These are phyloP conservation scores for Gastrolobium villosum DNA, from an alignment of 306 rosid genomes.

Conservation along the genomic window DNA sequence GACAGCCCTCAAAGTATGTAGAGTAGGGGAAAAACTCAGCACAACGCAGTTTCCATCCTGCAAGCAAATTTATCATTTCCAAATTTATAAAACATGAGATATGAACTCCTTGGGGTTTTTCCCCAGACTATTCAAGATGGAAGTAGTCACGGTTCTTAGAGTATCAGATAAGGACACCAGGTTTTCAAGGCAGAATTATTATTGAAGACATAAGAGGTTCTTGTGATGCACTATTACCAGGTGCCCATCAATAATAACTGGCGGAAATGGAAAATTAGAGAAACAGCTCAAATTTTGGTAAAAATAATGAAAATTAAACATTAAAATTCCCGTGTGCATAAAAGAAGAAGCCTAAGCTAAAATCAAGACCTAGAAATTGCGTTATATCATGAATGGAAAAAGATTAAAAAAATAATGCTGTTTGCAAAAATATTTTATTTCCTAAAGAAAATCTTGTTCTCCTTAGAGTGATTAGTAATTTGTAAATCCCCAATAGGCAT, in stretches of 20 bases:
- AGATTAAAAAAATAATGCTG: not conserved
- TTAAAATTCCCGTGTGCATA: not conserved
- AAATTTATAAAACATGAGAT: slow-evolving; percentile 13
- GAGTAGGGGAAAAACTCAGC: slow-evolving; percentile 78
- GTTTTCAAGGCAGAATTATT: slow-evolving; percentile 4
- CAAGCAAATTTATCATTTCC: slow-evolving; percentile 46
- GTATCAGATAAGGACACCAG: not conserved
- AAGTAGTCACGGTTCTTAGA: not conserved
- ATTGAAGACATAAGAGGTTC: not conserved
- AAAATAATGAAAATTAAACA: not conserved
- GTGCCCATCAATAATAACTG: not conserved
- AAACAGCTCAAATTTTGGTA: not conserved
- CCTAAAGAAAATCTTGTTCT: not conserved
- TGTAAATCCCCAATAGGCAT: slow-evolving; percentile 18
- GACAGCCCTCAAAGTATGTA: slow-evolving; percentile 75
- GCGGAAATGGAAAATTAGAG: not conserved
- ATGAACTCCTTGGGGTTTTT: not conserved
- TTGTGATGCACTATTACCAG: slow-evolving; percentile 10
- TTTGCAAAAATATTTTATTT: not conserved
- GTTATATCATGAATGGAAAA: not conserved
- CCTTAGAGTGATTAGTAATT: slow-evolving; percentile 20
- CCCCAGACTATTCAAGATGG: not conserved
- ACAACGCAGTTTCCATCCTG: slow-evolving; percentile 92
- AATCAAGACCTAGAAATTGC: not conserved
- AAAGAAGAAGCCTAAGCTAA: slow-evolving; percentile 1